phyloP scores from a whole-genome alignment of 495 filamentous ascomycete species.

The Daldinia concentrica region DNA sequence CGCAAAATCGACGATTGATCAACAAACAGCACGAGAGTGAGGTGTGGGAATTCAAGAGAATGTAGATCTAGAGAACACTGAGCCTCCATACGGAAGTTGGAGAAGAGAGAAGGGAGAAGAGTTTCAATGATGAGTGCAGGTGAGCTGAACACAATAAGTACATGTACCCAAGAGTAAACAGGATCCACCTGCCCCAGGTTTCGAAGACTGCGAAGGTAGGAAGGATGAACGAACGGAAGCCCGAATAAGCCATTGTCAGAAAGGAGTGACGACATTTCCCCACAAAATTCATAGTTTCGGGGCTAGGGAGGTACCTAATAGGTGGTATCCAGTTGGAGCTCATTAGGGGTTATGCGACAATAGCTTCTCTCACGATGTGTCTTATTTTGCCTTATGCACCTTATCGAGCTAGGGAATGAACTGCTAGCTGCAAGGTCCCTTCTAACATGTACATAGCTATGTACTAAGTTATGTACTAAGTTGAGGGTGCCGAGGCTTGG shows the following conservation, averaged over 20 bases:
- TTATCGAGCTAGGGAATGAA: neutral
- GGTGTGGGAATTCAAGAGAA: neutral
- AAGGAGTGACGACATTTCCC: constrained; percentile 37
- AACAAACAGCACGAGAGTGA: neutral
- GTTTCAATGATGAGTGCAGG: constrained; percentile 1
- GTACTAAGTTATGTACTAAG: neutral
- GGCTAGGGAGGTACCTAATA: neutral
- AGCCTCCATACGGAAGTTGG: constrained; percentile 2
- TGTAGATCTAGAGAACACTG: constrained; percentile 1
- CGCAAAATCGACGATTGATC: neutral
- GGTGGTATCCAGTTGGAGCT: neutral
- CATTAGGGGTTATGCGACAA: neutral
- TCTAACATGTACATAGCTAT: too few relatives aligned
- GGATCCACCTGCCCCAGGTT: constrained; percentile 35
- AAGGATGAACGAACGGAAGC: constrained; percentile 10
- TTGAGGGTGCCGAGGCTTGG: neutral
- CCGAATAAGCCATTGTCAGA: constrained; percentile 13
- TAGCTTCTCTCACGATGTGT: neutral
- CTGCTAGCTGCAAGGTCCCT: constrained; percentile 1
- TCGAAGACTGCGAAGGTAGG: constrained; percentile 18
- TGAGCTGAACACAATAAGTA: constrained; percentile 1
- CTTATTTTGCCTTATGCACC: neutral
- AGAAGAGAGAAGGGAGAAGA: neutral
- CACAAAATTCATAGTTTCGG: constrained; percentile 21
- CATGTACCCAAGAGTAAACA: constrained; percentile 6